Base-by-base conservation (phyloP, 305 asterid species). In the Fraxinus sp. region DNA sequence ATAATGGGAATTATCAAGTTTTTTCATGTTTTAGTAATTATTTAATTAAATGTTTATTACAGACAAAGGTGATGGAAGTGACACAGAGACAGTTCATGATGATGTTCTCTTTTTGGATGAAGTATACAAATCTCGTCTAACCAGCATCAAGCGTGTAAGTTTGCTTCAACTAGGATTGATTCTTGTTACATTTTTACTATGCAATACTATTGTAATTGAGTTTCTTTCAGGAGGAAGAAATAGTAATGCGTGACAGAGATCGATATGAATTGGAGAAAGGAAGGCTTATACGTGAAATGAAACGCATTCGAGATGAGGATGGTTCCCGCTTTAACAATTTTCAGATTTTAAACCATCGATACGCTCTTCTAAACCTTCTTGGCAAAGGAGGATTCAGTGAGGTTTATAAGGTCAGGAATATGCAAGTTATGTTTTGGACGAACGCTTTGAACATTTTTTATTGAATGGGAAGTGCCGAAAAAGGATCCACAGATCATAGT, bases 371-470 rank as follows among this genome's bases (percentile, higher is more conserved):
- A 81, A 96, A 96, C 91, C 98, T 96, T 88, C 95, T 96, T 64
- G 99, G 99, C 20, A 94, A 91, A 88, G 99, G 99, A 86, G 98
- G 99, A 88, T 96, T 94, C 85, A 96, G 98, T 79, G 99, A 96
- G 90, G 99, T 96, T 83, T 96, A 94, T 82, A 94, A 94, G 99
- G 99, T 96, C 82, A 83, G 87, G 72, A 37, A 18, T 39, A 1
- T 37, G 80, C 20, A 49, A 52, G 33, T 76, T 39, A 76, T 49
- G 44, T 59, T 73, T 62, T 57, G 4, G 66, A 79, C 84, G 32
- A 18, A 35, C 22, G 76, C 66, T 37, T 76, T 82, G 68, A 81
- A 57, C 64, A 70, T 78, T 76, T 83, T 76, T 46, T 30, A 68
- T 64, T 64, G 44, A 62, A 46, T 80, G 24, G 70, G 6, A 62